phyloP scores from a whole-genome alignment of 768 basidiomycete genomes.

The Amanita rimosa region DNA sequence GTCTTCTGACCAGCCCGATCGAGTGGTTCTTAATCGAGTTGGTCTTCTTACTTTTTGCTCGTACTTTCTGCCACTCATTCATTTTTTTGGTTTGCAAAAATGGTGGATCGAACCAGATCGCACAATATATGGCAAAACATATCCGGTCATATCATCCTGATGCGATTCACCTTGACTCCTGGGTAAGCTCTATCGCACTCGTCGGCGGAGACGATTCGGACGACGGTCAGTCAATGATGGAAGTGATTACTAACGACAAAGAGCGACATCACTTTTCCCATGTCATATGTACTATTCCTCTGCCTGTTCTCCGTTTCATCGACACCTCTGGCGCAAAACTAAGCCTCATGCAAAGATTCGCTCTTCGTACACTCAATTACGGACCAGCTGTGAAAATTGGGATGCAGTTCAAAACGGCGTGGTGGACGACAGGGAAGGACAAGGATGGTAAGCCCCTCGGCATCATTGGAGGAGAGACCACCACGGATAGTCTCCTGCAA shows the following conservation, averaged over 20 bases:
- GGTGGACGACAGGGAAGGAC: constrained; percentile 17
- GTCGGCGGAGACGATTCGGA: neutral
- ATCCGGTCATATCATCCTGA: neutral
- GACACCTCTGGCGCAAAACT: constrained; percentile 16
- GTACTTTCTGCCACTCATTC: neutral
- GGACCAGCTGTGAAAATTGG: neutral
- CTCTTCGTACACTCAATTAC: neutral
- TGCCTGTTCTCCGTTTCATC: constrained; percentile 18
- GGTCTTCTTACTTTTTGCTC: neutral
- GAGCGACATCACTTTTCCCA: constrained; percentile 7
- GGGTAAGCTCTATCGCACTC: neutral
- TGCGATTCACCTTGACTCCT: neutral
- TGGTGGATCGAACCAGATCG: neutral
- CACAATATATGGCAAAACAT: neutral
- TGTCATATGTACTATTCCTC: constrained; percentile 22
- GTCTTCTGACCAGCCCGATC: neutral
- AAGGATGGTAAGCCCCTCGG: neutral
- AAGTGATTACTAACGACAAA: neutral
- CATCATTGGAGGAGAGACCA: neutral
- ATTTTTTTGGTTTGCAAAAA: neutral
- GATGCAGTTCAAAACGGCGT: neutral
- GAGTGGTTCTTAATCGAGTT: neutral
- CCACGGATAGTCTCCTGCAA: neutral
- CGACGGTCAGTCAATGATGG: neutral
- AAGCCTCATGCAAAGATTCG: constrained; percentile 3